Evolutionary conservation across 1,284 basidiomycete genomes (phyloP).

Genomic region (Apiotrichum gamsii): DNA sequence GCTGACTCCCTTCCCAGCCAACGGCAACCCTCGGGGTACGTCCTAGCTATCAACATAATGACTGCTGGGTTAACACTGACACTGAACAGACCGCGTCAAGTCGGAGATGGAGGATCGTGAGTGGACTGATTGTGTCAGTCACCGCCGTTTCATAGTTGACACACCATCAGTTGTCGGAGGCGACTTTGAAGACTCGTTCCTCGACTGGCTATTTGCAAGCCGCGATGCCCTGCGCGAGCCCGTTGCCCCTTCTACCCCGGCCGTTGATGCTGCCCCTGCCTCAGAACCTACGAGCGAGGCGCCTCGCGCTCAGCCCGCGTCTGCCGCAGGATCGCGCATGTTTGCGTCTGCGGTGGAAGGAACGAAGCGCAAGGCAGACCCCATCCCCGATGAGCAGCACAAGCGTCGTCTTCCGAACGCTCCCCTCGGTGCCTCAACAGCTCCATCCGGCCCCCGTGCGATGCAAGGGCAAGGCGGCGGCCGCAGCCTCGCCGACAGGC

Average conservation of each 20-base stretch:
- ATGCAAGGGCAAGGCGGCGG: conserved; percentile 8
- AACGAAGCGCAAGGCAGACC: conserved; percentile 21
- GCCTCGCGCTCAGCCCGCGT: conserved; percentile 4
- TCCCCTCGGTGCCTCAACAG: conserved; percentile 12
- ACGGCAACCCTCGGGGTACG: conserved; percentile 36
- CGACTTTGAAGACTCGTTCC: conserved; percentile 35
- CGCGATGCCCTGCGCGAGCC: conserved; percentile 13
- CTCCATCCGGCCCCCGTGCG: conserved; percentile 16
- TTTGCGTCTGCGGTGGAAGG: conserved; percentile 18
- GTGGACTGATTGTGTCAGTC: not conserved
- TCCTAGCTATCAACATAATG: not conserved
- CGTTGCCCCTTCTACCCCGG: conserved; percentile 2
- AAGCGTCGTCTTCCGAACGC: conserved; percentile 18
- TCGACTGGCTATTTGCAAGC: conserved; percentile 38
- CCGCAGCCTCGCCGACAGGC: conserved; percentile 19
- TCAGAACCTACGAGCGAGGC: not conserved
- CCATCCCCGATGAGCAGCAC: conserved; percentile 6
- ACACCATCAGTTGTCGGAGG: conserved; percentile 23
- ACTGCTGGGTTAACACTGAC: conserved; percentile 9
- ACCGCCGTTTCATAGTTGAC: too few relatives aligned
- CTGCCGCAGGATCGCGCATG: conserved; percentile 7
- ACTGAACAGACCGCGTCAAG: conserved; percentile 29
- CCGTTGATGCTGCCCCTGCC: conserved; percentile 5
- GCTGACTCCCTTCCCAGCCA: conserved; percentile 22
- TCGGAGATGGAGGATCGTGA: conserved; percentile 41